These are phyloP conservation scores for Aspergillus diversus DNA, from an alignment of 495 filamentous ascomycete species.

Conservation along the genomic window DNA sequence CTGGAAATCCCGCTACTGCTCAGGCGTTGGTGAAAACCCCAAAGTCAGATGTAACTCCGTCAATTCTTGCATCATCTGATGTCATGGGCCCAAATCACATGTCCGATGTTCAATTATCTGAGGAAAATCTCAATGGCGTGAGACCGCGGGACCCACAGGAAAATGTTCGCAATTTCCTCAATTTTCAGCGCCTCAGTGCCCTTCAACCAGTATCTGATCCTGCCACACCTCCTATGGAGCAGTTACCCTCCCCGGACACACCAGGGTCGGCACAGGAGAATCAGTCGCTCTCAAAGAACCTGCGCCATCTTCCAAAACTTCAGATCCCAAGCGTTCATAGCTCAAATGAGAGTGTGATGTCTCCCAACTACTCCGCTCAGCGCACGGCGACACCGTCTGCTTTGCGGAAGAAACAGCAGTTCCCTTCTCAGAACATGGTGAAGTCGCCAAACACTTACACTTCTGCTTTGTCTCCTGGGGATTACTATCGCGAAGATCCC, in stretches of 20 bases:
- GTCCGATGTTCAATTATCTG: conserved; percentile 69
- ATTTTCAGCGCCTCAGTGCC: conserved; percentile 67
- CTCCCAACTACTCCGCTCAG: conserved; percentile 25
- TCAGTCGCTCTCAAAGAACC: conserved; percentile 42
- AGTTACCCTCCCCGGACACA: conserved; percentile 49
- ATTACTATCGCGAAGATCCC: conserved; percentile 35
- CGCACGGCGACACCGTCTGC: conserved; percentile 32
- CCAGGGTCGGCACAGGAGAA: conserved; percentile 36
- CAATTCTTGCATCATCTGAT: conserved; percentile 89
- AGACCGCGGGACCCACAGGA: conserved; percentile 81
- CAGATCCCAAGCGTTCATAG: conserved; percentile 47
- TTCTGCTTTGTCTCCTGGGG: conserved; percentile 24
- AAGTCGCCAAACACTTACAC: conserved; percentile 10
- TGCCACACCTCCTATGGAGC: conserved; percentile 48
- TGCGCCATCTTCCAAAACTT: conserved; percentile 61
- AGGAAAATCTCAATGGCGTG: conserved; percentile 68
- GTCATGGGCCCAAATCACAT: conserved; percentile 64
- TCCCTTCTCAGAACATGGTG: not conserved
- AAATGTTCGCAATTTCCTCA: conserved; percentile 85
- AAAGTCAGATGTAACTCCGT: conserved; percentile 56
- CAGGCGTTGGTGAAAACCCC: conserved; percentile 36
- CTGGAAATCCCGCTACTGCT: conserved; percentile 69
- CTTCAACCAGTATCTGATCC: conserved; percentile 44
- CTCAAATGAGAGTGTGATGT: conserved; percentile 8
- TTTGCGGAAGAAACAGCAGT: conserved; percentile 3